A percentile compares a stretch with the other conserved stretches of the same genome.
Evolutionary conservation across 129 eudicot species (phyloP).

Genomic region (Escallonia herrerae): DNA sequence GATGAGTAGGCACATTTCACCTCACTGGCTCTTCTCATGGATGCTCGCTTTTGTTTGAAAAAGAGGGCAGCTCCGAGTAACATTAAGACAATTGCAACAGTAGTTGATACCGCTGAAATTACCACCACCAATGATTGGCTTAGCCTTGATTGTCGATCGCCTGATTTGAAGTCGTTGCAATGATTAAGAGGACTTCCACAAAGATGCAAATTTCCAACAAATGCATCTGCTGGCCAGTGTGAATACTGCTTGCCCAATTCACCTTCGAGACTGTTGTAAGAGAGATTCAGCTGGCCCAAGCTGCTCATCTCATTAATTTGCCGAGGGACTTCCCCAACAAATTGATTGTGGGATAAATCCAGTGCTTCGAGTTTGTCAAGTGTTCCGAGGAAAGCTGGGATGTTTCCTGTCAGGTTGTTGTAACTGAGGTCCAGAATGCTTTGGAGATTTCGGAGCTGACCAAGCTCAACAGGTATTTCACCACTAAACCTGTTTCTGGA

Average conservation of each 20-base stretch:
- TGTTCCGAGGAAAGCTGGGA: constrained; percentile 61
- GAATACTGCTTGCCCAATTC: constrained; percentile 57
- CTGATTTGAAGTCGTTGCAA: constrained; percentile 24
- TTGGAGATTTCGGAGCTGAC: constrained; percentile 71
- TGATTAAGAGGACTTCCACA: constrained; percentile 69
- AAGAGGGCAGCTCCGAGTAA: constrained; percentile 50
- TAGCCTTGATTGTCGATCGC: constrained; percentile 22
- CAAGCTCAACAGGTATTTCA: constrained; percentile 58
- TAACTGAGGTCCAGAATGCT: constrained; percentile 71
- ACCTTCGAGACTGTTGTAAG: constrained; percentile 74
- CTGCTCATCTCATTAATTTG: constrained; percentile 76
- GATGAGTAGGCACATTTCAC: constrained; percentile 43
- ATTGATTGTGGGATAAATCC: constrained; percentile 73
- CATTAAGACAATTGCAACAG: constrained; percentile 44
- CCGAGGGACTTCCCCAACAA: constrained; percentile 62
- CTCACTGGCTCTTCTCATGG: constrained; percentile 37
- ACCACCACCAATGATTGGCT: constrained; percentile 45
- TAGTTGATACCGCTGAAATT: constrained; percentile 53
- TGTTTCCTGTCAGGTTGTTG: constrained; percentile 67
- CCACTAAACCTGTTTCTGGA: constrained; percentile 64
- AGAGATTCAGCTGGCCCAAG: constrained; percentile 66
- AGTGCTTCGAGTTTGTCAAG: constrained; percentile 77
- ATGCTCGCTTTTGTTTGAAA: constrained; percentile 46
- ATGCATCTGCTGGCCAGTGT: constrained; percentile 60
- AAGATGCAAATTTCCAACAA: constrained; percentile 61